A percentile compares a stretch with the other conserved stretches of the same genome.
phyloP scores from a whole-genome alignment of 2,329 filamentous ascomycete genomes.

The Nemania bipapillata region DNA sequence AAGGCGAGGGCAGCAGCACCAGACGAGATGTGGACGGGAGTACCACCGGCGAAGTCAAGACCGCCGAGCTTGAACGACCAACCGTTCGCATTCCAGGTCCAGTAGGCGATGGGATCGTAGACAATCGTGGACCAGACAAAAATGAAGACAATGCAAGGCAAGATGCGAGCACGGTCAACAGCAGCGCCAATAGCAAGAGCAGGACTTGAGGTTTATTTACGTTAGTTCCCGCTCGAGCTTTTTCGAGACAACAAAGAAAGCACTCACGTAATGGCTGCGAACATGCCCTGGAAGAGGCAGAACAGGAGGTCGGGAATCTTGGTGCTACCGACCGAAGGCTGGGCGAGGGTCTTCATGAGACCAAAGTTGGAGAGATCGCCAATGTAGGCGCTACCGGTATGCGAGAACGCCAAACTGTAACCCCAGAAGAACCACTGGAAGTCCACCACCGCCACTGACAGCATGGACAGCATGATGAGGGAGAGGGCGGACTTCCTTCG shows the following conservation, averaged over 20 bases:
- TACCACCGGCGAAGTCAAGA: conserved; percentile 79
- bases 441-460: conserved; percentile 79
- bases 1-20: conserved; percentile 78
- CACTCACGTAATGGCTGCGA: conserved; percentile 83
- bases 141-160: conserved; percentile 72
- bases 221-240: neutral
- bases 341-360: conserved; percentile 78
- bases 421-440: conserved; percentile 99
- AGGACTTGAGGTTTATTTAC: conserved; percentile 52
- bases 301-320: conserved; percentile 85
- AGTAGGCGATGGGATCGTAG: conserved; percentile 79
- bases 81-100: conserved; percentile 79
- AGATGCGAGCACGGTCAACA: conserved; percentile 69
- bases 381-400: conserved; percentile 79
- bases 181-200: conserved; percentile 70
- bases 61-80: conserved; percentile 76
- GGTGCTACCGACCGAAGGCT: conserved; percentile 76
- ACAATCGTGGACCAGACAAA: conserved; percentile 78
- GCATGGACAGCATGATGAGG: conserved; percentile 84
- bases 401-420: conserved; percentile 86
- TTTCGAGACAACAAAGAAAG: neutral
- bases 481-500: conserved; percentile 89
- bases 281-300: conserved; percentile 89
- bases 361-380: conserved; percentile 85
- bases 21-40: conserved; percentile 78